These are phyloP conservation scores for Plasmodium chabaudi DNA, from an alignment of 169 alveolate genomes.

Conservation along the genomic window DNA sequence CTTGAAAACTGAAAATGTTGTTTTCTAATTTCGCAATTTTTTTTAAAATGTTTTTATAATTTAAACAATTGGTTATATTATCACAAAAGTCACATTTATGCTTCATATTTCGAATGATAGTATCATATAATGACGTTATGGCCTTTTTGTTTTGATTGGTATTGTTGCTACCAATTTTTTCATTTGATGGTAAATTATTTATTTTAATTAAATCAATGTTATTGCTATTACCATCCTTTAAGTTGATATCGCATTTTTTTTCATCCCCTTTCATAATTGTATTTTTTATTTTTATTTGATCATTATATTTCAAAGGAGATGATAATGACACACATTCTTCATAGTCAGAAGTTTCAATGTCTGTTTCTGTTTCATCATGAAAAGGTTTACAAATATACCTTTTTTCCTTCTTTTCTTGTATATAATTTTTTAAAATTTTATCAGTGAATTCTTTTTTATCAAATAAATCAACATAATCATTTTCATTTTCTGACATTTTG, in stretches of 20 bases:
- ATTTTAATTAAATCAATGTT: conserved; percentile 3
- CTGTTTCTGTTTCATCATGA: conserved; percentile 7
- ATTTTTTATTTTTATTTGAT: neutral
- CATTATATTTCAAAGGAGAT: neutral
- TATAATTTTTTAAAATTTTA: conserved; percentile 33
- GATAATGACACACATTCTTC: neutral
- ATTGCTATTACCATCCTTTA: neutral
- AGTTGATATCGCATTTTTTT: conserved; percentile 1
- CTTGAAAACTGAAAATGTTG: conserved; percentile 11
- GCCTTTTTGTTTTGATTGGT: conserved; percentile 14
- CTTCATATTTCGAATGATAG: conserved; percentile 21
- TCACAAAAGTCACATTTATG: conserved; percentile 57
- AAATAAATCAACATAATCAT: conserved; percentile 20
- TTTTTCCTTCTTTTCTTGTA: conserved; percentile 54
- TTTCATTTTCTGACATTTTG: neutral
- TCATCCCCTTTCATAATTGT: neutral
- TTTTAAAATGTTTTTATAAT: conserved; percentile 57
- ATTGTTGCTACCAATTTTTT: neutral
- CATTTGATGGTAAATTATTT: conserved; percentile 1
- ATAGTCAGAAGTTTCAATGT: conserved; percentile 4
- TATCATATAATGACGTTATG: conserved; percentile 17
- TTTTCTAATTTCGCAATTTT: conserved; percentile 26
- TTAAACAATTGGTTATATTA: conserved; percentile 35
- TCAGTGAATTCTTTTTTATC: conserved; percentile 15
- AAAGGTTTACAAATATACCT: conserved; percentile 41